Evolutionary conservation across 148 eudicot species (phyloP).

Genomic region (Amaranthus palmeri): DNA sequence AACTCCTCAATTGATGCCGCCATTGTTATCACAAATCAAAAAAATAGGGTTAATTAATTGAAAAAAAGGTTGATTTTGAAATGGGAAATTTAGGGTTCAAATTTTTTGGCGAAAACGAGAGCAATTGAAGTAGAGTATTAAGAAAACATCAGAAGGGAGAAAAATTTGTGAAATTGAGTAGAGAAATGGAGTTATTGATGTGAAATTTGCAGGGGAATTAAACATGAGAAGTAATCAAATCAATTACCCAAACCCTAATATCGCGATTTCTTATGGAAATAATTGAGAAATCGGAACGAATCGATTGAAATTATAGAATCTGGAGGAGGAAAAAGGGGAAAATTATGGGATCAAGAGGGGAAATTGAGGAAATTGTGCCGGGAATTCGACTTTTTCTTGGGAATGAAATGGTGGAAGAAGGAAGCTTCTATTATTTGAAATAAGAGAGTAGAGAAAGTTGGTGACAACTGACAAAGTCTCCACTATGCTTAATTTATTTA

Average conservation of each 20-base stretch:
- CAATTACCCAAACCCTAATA: constrained; percentile 15
- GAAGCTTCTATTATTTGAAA: constrained; percentile 9
- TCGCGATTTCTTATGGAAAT: neutral
- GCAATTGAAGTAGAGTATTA: constrained; percentile 41
- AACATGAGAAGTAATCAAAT: constrained; percentile 49
- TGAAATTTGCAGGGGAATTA: constrained; percentile 35
- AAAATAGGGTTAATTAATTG: neutral
- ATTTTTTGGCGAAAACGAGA: constrained; percentile 63
- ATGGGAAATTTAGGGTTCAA: constrained; percentile 16
- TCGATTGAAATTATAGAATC: constrained; percentile 3
- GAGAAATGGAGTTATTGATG: constrained; percentile 30
- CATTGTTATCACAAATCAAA: constrained; percentile 33
- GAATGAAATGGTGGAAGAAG: neutral
- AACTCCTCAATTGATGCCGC: constrained; percentile 55
- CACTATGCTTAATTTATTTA: constrained; percentile 3
- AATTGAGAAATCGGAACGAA: neutral
- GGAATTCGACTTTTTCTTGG: constrained; percentile 14
- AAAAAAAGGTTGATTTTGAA: neutral
- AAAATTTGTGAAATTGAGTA: constrained; percentile 45
- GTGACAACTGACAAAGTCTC: constrained; percentile 33
- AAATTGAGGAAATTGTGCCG: constrained; percentile 6
- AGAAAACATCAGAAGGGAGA: constrained; percentile 35
- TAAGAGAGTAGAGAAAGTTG: constrained; percentile 16
- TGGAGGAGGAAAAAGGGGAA: constrained; percentile 9
- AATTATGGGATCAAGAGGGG: neutral